Percentiles rank a stretch among this genome's conserved stretches.
Evolutionary conservation across 1,139 yeast species (phyloP).

Genomic region (Saccharomyces hybrid): DNA sequence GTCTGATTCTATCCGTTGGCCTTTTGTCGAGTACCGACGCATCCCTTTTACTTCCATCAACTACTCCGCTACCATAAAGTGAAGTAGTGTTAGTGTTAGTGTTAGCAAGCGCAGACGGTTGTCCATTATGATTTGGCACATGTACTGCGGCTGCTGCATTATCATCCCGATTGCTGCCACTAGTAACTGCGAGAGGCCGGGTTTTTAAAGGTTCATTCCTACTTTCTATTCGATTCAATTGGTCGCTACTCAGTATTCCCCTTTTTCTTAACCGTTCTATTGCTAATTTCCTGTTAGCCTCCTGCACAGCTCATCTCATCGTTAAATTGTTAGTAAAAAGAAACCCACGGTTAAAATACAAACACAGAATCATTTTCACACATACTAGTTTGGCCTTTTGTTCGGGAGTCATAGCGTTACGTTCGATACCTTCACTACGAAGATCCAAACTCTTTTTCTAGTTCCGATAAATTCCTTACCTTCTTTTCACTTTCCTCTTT

Average conservation of each 20-base stretch:
- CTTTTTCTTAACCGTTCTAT: slow-evolving; percentile 42
- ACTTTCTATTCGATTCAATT: slow-evolving; percentile 15
- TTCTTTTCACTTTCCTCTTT: background rate
- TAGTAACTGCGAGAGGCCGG: background rate
- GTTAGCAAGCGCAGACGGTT: background rate
- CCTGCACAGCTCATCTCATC: slow-evolving; percentile 24
- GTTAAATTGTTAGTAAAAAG: background rate
- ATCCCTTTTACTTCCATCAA: background rate
- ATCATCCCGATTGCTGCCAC: background rate
- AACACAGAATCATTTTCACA: background rate
- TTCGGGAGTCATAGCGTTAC: slow-evolving; percentile 39
- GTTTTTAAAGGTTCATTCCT: slow-evolving; percentile 17
- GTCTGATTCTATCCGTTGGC: slow-evolving; percentile 25
- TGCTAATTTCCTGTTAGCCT: slow-evolving; percentile 52
- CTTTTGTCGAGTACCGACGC: slow-evolving; percentile 4
- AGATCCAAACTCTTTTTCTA: background rate
- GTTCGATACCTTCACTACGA: background rate
- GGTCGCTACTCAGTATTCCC: slow-evolving; percentile 27
- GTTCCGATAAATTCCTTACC: background rate
- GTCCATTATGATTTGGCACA: background rate
- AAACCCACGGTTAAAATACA: background rate
- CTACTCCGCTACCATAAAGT: background rate
- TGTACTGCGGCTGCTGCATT: background rate
- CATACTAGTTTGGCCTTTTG: slow-evolving; percentile 36
- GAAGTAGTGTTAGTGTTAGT: background rate